Percentiles rank a stretch among this genome's conserved stretches.
These are phyloP conservation scores for Thymus quinquecostatus DNA, from an alignment of 257 asterid species.

Conservation along the genomic window DNA sequence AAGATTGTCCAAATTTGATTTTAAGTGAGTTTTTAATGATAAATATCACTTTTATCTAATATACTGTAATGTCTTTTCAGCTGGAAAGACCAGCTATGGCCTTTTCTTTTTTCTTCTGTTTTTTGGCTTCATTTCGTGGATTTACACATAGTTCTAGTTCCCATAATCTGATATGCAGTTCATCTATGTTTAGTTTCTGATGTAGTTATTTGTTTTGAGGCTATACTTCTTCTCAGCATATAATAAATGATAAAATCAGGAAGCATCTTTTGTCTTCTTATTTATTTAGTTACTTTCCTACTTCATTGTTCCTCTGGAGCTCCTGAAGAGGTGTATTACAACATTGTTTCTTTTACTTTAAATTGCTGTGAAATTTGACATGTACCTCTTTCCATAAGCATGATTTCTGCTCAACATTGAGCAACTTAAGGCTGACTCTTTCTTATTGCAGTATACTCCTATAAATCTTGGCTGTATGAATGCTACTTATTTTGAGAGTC, in stretches of 20 bases:
- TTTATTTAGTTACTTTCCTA: not conserved
- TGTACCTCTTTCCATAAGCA: not conserved
- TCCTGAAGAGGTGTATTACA: not conserved
- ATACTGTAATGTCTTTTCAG: not conserved
- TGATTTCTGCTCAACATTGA: not conserved
- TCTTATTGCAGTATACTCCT: not conserved
- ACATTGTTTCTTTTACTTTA: not conserved
- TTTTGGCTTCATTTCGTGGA: not conserved
- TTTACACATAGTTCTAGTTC: too few species aligned
- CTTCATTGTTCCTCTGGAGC: slow-evolving; percentile 15
- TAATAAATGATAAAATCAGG: too few species aligned
- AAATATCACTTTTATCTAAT: not conserved
- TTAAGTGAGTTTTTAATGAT: not conserved
- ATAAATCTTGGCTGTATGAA: not conserved
- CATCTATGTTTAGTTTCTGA: not conserved
- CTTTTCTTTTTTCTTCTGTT: not conserved
- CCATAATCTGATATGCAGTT: too few species aligned
- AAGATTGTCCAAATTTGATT: not conserved
- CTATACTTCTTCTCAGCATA: not conserved
- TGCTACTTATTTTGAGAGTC: not conserved
- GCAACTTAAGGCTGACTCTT: not conserved
- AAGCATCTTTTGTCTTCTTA: too few species aligned
- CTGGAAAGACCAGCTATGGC: not conserved
- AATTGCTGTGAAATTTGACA: not conserved
- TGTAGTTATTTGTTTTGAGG: slow-evolving; percentile 15